Base-by-base conservation (phyloP, 345 rosid genomes). In the Moricandia moricandioides region DNA sequence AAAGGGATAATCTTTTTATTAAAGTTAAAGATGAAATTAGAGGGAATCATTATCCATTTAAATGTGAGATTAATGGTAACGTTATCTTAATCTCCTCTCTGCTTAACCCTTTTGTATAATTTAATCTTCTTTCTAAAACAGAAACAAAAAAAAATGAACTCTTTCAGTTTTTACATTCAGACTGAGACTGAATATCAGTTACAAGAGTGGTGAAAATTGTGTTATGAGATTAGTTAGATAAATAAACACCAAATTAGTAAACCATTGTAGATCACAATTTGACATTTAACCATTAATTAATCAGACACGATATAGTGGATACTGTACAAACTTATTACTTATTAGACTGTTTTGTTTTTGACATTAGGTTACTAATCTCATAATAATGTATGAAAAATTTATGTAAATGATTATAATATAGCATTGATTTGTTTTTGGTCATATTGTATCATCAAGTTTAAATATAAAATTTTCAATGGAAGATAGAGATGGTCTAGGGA, bases 41-140 rank as follows among this genome's bases (percentile, higher is more conserved):
- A 64, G 21, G 30, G 68, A 67, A 51, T 67, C 29, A 43, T 56
- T 68, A 78, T 78, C 81, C 69, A 39, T 72, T 39, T 71, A 72
- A 78, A 47, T 55, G 65, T 66, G 49, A n/a, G 63, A 74, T 79
- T 81, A 81, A 29, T 45, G 69, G 33, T 2, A 13, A 67, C 65
- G 55, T 71, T 70, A 74, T 59, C 24, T 69, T 17, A 33, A 18
- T 52, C 12, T 24, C 63, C 27, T 1, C 34, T 14, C 37, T 61
- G 43, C 43, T 17, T 58, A 29, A 58, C 17, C 37, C 2, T 27
- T 58, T 60, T 58, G 2, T 45, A 5, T 59, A 13, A 13, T 58
- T 58, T 7, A 58, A 7, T n/a, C 34, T 58, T n/a, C 1, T 13
- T 30, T 8, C 30, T 4, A 54, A 54, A 54, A 54, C 0, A 21